Percentiles rank a stretch among this genome's conserved stretches.
phyloP scores from a whole-genome alignment of 2,329 filamentous ascomycete species.

The Aspergillus calidoustus region DNA sequence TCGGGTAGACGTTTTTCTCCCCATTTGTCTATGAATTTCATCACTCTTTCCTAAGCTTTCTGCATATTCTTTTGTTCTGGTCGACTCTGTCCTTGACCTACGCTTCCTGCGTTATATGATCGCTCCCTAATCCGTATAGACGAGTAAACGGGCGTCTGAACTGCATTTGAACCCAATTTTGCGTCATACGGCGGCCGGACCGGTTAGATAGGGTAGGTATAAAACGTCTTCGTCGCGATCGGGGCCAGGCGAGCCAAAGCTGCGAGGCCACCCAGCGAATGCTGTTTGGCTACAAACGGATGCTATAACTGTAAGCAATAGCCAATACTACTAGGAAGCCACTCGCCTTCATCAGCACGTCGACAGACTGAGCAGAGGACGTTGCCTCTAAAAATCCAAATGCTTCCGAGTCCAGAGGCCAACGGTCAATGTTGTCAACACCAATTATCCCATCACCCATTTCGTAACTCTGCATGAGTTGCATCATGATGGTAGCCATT shows the following conservation, averaged over 20 bases:
- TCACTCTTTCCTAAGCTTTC: too few relatives aligned
- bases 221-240: not conserved
- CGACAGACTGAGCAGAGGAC: not conserved
- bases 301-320: not conserved
- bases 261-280: not conserved
- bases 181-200: not conserved
- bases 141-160: not conserved
- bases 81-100: not conserved
- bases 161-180: not conserved
- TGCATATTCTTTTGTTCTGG: not conserved
- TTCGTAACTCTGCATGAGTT: slow-evolving; percentile 8
- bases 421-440: not conserved
- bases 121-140: not conserved
- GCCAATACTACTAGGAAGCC: not conserved
- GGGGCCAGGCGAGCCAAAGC: slow-evolving; percentile 1
- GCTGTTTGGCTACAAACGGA: not conserved
- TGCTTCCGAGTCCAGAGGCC: not conserved
- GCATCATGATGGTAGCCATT: slow-evolving; percentile 3
- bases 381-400: slow-evolving; percentile 2
- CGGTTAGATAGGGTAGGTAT: not conserved
- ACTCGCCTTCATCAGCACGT: not conserved
- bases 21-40: too few relatives aligned
- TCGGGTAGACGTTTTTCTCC: too few relatives aligned
- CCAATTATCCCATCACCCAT: not conserved
- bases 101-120: not conserved